phyloP scores from a whole-genome alignment of 2,329 filamentous ascomycete species.

The Hymenoscyphus occultus region DNA sequence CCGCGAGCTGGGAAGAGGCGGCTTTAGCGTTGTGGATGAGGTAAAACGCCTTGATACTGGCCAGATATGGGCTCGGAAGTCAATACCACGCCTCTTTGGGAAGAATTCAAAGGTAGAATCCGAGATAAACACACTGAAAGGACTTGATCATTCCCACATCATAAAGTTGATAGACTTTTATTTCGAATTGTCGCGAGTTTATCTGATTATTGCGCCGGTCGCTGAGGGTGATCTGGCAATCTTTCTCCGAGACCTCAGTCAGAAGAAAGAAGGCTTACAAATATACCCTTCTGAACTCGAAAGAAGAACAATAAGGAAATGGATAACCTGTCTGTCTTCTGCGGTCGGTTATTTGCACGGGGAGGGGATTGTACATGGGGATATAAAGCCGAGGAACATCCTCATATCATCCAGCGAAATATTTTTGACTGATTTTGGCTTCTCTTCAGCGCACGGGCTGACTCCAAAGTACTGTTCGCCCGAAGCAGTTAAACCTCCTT shows the following conservation, averaged over 20 bases:
- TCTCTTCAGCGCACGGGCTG: background rate
- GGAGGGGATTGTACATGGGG: conserved; percentile 5
- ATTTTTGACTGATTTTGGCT: conserved; percentile 1
- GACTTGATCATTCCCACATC: background rate
- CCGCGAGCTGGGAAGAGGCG: conserved; percentile 1
- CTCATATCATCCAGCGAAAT: background rate
- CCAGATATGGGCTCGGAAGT: background rate
- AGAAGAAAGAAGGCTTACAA: background rate
- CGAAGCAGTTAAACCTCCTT: background rate
- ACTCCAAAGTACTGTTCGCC: conserved; percentile 3
- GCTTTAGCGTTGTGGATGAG: conserved; percentile 1
- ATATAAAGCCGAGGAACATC: conserved; percentile 5
- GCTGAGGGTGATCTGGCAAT: conserved; percentile 4
- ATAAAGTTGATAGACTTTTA: background rate
- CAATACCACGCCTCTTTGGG: background rate
- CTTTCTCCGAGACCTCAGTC: background rate
- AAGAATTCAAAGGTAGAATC: background rate
- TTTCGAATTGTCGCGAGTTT: too few species aligned
- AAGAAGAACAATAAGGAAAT: background rate
- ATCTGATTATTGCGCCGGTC: background rate
- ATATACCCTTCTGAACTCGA: background rate
- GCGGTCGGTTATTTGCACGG: conserved; percentile 2
- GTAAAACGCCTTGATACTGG: background rate
- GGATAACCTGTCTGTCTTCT: background rate
- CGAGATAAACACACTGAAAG: background rate